phyloP scores from a whole-genome alignment of 1,139 yeast genomes.

The Fermentozyma sake region DNA sequence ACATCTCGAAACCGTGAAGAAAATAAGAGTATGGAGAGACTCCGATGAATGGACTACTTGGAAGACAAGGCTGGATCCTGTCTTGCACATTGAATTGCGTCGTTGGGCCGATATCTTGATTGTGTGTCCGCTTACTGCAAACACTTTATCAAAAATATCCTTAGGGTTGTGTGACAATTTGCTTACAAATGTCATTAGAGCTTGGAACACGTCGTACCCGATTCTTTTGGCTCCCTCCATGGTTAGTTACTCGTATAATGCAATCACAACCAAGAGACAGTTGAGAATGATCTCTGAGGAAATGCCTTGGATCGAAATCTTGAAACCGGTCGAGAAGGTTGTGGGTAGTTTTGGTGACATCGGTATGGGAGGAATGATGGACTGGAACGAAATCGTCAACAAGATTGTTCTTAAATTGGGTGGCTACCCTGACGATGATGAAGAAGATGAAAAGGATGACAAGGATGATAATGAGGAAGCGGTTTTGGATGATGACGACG shows the following conservation, averaged over 20 bases:
- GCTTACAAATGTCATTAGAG: conserved; percentile 80
- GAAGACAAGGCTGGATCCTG: conserved; percentile 84
- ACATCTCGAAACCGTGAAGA: conserved; percentile 31
- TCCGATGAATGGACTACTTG: conserved; percentile 90
- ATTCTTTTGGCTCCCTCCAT: conserved; percentile 88
- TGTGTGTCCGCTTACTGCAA: conserved; percentile 88
- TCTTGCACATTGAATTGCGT: conserved; percentile 84
- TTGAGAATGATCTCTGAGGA: conserved; percentile 70
- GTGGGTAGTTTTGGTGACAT: conserved; percentile 92
- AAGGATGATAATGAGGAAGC: conserved; percentile 29
- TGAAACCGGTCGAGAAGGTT: conserved; percentile 90
- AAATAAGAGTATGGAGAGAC: conserved; percentile 79
- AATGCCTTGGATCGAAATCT: conserved; percentile 86
- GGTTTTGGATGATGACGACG: conserved; percentile 20
- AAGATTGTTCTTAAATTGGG: conserved; percentile 78
- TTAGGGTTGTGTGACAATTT: conserved; percentile 87
- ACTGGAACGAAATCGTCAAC: conserved; percentile 86
- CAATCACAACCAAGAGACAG: conserved; percentile 82
- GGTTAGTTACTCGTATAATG: conserved; percentile 87
- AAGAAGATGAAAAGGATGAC: conserved; percentile 52
- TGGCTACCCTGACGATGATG: conserved; percentile 86
- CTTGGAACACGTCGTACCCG: conserved; percentile 90
- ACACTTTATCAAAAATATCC: conserved; percentile 84
- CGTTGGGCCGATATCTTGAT: conserved; percentile 93
- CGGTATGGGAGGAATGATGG: conserved; percentile 94